Percentiles rank a stretch among this genome's conserved stretches.
Conservation (phyloP, 352 stramenopile genomes). For the Phytophthora pluvialis region DNA sequence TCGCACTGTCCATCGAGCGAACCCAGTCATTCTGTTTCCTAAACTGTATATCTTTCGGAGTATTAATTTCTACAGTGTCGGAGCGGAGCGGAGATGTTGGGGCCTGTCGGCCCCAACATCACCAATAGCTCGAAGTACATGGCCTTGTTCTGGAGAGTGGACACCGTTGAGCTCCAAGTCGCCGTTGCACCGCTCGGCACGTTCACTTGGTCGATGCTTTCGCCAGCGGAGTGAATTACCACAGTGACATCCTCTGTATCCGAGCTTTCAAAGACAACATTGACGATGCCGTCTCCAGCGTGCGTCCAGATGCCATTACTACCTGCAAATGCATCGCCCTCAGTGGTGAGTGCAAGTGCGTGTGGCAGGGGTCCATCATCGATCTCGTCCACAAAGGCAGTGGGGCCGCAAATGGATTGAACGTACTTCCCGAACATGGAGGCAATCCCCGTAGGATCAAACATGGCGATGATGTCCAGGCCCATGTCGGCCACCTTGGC, state of each 20-base stretch:
- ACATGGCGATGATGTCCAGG: conserved; percentile 56
- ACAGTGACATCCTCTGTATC: conserved; percentile 51
- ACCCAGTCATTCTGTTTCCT: no score
- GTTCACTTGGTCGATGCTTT: conserved; percentile 37
- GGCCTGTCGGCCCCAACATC: no score
- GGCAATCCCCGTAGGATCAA: conserved; percentile 61
- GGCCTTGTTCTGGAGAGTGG: conserved; percentile 49
- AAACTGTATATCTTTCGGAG: no score
- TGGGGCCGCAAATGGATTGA: conserved; percentile 60
- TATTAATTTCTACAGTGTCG: no score
- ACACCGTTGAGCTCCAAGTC: conserved; percentile 45
- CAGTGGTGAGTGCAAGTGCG: conserved; percentile 42
- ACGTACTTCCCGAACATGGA: conserved; percentile 54
- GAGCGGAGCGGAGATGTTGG: no score
- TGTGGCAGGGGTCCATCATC: conserved; percentile 47
- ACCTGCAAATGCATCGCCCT: conserved; percentile 46
- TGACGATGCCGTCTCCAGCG: conserved; percentile 34
- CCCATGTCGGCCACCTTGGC: conserved; percentile 50
- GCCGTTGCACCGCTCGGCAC: conserved; percentile 43
- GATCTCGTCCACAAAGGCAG: conserved; percentile 53
- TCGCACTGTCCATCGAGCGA: no score
- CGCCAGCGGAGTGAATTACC: conserved; percentile 46
- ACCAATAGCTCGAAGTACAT: conserved; percentile 71
- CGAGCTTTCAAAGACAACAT: conserved; percentile 45
- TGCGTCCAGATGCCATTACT: conserved; percentile 50